These are phyloP conservation scores for Tulasnella calospora DNA, from an alignment of 768 basidiomycete genomes.

Conservation along the genomic window DNA sequence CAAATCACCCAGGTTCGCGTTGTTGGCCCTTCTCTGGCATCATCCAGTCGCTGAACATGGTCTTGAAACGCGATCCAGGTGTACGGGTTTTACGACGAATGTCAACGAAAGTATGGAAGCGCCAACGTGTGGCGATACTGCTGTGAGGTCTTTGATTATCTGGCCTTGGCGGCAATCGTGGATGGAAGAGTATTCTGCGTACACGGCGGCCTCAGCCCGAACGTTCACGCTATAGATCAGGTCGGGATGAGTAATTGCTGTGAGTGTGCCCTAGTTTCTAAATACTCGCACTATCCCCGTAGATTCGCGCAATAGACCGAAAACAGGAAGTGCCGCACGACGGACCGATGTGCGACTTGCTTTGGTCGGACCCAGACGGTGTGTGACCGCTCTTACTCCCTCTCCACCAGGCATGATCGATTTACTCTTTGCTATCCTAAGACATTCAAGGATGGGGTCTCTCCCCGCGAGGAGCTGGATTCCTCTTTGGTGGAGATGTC, in stretches of 20 bases:
- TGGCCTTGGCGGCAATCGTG: slow-evolving; percentile 91
- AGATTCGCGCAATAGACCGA: slow-evolving; percentile 90
- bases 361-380: slow-evolving; percentile 99
- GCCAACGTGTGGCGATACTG: slow-evolving; percentile 97
- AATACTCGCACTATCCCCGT: background rate
- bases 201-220: slow-evolving; percentile 92
- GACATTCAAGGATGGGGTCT: slow-evolving; percentile 94
- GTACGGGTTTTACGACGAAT: slow-evolving; percentile 93
- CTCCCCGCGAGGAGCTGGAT: slow-evolving; percentile 96
- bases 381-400: slow-evolving; percentile 30
- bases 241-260: slow-evolving; percentile 41
- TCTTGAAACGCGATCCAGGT: slow-evolving; percentile 38
- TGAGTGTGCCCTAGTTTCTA: too few relatives aligned
- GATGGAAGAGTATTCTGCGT: slow-evolving; percentile 97
- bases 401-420: background rate
- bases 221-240: slow-evolving; percentile 81
- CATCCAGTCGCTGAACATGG: slow-evolving; percentile 15
- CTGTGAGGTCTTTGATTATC: slow-evolving; percentile 97
- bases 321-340: slow-evolving; percentile 98
- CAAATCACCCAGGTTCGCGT: slow-evolving; percentile 74
- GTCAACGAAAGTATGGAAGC: slow-evolving; percentile 90
- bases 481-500: slow-evolving; percentile 88
- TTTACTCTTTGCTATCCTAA: slow-evolving; percentile 33
- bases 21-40: slow-evolving; percentile 30
- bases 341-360: slow-evolving; percentile 94